A percentile compares a stretch with the other conserved stretches of the same genome.
Evolutionary conservation across 2,329 filamentous ascomycete genomes (phyloP).

Genomic region (Nigrospora sphaerica): DNA sequence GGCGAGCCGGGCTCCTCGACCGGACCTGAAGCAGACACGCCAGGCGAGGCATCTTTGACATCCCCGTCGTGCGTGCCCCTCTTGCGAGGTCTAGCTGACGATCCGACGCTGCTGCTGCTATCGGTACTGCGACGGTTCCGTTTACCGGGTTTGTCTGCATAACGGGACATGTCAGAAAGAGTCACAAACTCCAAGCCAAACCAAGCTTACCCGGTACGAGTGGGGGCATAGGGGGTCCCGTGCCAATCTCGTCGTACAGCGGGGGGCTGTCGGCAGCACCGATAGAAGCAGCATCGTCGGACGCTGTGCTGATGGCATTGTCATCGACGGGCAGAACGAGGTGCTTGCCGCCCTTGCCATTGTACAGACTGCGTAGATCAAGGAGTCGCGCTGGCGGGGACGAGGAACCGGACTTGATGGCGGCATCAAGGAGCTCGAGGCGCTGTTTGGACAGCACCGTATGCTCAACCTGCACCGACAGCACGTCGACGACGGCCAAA

Average conservation of each 20-base stretch:
- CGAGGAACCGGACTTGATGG: background rate
- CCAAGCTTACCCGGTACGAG: background rate
- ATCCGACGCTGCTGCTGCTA: background rate
- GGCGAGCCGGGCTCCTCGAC: background rate
- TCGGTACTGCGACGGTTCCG: background rate
- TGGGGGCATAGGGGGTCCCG: background rate
- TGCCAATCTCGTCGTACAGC: background rate
- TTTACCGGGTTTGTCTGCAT: background rate
- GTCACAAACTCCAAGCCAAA: too few relatives aligned
- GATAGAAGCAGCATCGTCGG: background rate
- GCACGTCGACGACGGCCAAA: background rate
- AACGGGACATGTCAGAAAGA: background rate
- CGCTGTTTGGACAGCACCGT: background rate
- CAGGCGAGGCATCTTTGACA: background rate
- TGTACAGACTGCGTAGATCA: constrained; percentile 1
- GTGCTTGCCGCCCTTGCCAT: constrained; percentile 1
- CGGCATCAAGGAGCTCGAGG: background rate
- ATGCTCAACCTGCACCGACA: background rate
- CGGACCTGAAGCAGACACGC: background rate
- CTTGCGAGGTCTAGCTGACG: background rate
- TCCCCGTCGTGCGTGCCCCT: background rate
- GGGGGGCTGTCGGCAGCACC: background rate
- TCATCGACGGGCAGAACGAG: background rate
- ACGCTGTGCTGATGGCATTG: background rate
- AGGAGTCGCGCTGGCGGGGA: background rate